Evolutionary conservation across 2,329 filamentous ascomycete genomes (phyloP).

Genomic region (Lachnellula subtilissima): DNA sequence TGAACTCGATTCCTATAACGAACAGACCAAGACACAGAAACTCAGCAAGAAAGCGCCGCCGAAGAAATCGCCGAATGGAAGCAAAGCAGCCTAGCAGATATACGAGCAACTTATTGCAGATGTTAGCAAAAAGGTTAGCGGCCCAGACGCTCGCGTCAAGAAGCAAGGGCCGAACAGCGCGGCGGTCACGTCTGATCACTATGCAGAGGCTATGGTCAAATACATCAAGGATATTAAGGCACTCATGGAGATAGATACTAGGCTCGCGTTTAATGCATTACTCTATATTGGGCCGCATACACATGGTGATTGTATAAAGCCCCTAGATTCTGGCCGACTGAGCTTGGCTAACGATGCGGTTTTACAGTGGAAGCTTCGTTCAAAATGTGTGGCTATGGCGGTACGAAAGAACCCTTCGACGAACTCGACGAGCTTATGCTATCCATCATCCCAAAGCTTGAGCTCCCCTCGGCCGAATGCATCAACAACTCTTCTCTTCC

Average conservation of each 20-base stretch:
- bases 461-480: background rate
- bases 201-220: conserved; percentile 3
- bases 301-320: background rate
- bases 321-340: background rate
- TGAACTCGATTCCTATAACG: background rate
- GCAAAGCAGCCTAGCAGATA: background rate
- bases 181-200: background rate
- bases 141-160: background rate
- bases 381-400: background rate
- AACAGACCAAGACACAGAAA: background rate
- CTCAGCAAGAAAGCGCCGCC: background rate
- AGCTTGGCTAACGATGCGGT: background rate
- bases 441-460: background rate
- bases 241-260: conserved; percentile 1
- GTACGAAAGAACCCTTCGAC: background rate
- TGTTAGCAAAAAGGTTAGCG: background rate
- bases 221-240: conserved; percentile 3
- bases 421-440: conserved; percentile 2
- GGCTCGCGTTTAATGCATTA: background rate
- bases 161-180: background rate
- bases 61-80: background rate
- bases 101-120: background rate
- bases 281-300: conserved; percentile 2
- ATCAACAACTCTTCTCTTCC: background rate
- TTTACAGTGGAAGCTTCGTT: background rate